These are phyloP conservation scores for Scedosporium minutisporum DNA, from an alignment of 2,329 filamentous ascomycete genomes.

Conservation along the genomic window DNA sequence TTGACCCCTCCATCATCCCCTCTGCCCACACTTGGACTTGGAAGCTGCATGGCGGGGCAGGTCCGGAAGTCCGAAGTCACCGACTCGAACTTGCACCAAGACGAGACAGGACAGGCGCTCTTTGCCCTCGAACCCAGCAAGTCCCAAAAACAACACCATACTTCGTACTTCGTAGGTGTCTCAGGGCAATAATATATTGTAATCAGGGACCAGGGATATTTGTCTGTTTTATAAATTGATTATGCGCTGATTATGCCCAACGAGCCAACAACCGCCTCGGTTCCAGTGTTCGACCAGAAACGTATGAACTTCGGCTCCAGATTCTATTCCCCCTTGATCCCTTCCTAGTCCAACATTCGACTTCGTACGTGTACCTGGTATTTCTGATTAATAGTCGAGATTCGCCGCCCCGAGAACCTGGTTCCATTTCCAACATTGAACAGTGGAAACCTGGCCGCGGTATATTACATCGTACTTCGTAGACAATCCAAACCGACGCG, in stretches of 20 bases:
- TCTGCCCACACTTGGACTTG: background rate
- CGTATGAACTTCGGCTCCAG: background rate
- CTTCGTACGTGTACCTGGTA: background rate
- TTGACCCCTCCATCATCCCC: constrained; percentile 4
- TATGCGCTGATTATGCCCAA: too few relatives aligned
- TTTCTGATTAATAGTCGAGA: background rate
- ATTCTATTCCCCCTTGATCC: background rate
- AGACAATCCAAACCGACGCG: too few relatives aligned
- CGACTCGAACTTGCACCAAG: background rate
- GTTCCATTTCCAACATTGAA: background rate
- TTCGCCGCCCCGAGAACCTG: background rate
- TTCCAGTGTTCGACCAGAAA: background rate
- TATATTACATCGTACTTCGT: too few relatives aligned
- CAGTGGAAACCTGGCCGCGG: background rate
- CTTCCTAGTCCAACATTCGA: background rate
- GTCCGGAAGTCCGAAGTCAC: background rate
- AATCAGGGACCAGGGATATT: too few relatives aligned
- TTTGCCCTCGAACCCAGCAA: background rate
- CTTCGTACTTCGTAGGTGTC: background rate
- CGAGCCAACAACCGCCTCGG: too few relatives aligned
- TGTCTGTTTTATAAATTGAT: too few relatives aligned
- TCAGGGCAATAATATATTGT: background rate
- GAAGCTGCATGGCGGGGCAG: constrained; percentile 1
- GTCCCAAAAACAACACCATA: background rate
- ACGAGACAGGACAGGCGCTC: background rate